Evolutionary conservation across 176 grass and related monocot species (phyloP), one percentile per base, ranked within the genome.

Genomic region (Avena sativa): DNA sequence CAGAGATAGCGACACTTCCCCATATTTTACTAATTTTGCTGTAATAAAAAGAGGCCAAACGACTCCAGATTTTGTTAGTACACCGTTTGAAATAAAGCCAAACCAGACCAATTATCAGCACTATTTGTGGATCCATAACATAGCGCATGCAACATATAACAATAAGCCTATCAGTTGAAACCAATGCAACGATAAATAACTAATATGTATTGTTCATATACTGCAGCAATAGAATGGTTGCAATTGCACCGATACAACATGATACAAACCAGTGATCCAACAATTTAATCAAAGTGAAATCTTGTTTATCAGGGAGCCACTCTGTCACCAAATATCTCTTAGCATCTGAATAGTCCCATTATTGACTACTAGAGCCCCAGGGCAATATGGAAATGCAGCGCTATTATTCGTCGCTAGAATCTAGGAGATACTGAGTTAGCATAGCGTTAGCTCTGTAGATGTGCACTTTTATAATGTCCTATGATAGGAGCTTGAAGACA

Each of bases 401-500:
- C 62, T 79, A 57, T 62, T 68, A 82, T 58, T 16, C 55, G 19
- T 28, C n/a, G 20, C 56, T 67, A 5, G 20, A 53, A 20, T 64
- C 64, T 36, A 86, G 40, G 55, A 95, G 47, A 92, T 93, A 66
- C 92, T 38, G 4, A 38, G 36, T 38, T 38, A 38, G 36, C 36
- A 38, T 38, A 4, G 4, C 36, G 36, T 38, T 38, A 38, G 36
- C 36, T 38, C 36, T 38, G 36, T 38, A 38, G 36, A 38, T 38
- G 36, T 38, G 95, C 25, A 98, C 93, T 76, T 90, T 93, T 51
- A 98, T 82, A 47, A 92, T 82, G 57, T 88, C 80, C 67, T 91
- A 90, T 82, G 78, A 82, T 11, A 95, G 53, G 23, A 95, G 87
- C 89, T 98, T 93, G 40, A 98, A 95, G 46, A 98, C 16, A 17